Evolutionary conservation across 2,329 filamentous ascomycete genomes (phyloP), one percentile per base, ranked within the genome.

Genomic region (Ceratocystis huliohia): DNA sequence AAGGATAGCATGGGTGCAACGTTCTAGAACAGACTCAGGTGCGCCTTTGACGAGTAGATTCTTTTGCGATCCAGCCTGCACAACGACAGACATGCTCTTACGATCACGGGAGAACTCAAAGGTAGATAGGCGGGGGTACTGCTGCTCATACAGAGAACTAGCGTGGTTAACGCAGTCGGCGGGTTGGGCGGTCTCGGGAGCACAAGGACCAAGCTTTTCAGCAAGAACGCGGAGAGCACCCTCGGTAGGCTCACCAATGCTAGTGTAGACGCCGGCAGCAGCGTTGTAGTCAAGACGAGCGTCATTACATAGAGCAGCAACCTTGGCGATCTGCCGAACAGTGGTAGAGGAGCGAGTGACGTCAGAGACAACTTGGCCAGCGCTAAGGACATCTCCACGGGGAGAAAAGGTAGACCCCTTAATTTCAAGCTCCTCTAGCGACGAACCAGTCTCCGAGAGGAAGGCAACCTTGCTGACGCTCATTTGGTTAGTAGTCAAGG

Each of bases 31-130:
- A 13, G 91, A 91, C 76, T 99, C 94, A 5, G 94, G 94, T 22
- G 95, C 94, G 72, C 94, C 94, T 79, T 99, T 99, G 70, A 99
- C 92, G 62, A 99, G 82, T 10, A 99, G 85, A 74, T 88, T 91
- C 78, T 94, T 85, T 64, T 85, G 77, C 63, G 81, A 80, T 66
- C 83, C 87, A 65, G 83, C 82, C 70, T 88, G 83, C 69, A 95
- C 90, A 68, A 97, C 79, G 45, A 99, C 95, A 61, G 94, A 99
- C 94, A 99, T 99, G 77, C 93, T 97, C 84, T 99, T 99, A 69
- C 94, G 86, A 76, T 99, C 94, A 72, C 94, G 87, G 1, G 94
- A 97, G 78, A 99, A 99, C 75, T 99, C 94, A 72, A 91, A 99
- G 10, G 91, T 96, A 7, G 92, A 88, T 66, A 96, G 81, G 53